phyloP scores from a whole-genome alignment of 768 basidiomycete species.

The Leccinum aurantiacum region DNA sequence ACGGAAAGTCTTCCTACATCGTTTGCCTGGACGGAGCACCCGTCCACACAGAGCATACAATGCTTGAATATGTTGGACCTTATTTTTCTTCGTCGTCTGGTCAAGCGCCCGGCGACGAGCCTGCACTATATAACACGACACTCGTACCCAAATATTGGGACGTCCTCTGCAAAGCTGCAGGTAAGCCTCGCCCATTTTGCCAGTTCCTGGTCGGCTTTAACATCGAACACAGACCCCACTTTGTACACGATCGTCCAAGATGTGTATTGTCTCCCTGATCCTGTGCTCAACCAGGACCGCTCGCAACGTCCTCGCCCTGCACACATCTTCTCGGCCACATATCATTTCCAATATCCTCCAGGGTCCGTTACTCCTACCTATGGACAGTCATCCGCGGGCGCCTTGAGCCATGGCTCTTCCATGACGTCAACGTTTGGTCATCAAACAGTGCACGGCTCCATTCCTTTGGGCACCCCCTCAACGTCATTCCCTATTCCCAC shows the following conservation, averaged over 20 bases:
- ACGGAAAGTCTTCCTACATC: constrained; percentile 55
- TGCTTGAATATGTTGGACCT: constrained; percentile 34
- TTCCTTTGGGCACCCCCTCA: not conserved
- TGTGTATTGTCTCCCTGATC: constrained; percentile 39
- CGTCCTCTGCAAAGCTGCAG: constrained; percentile 51
- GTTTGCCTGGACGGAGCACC: constrained; percentile 50
- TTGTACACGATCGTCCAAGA: constrained; percentile 67
- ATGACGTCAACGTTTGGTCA: constrained; percentile 17
- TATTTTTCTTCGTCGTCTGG: constrained; percentile 33
- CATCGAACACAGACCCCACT: constrained; percentile 55
- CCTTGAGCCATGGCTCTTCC: constrained; percentile 13
- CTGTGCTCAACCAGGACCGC: constrained; percentile 20
- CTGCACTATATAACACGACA: constrained; percentile 55
- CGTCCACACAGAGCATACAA: constrained; percentile 52
- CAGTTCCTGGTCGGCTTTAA: not conserved
- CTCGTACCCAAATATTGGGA: constrained; percentile 69
- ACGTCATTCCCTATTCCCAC: constrained; percentile 12
- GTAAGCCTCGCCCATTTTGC: constrained; percentile 36
- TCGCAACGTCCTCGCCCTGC: constrained; percentile 28
- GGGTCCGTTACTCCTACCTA: constrained; percentile 5
- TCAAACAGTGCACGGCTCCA: constrained; percentile 4
- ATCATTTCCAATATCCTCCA: constrained; percentile 50
- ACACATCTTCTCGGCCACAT: constrained; percentile 55
- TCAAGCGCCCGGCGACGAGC: constrained; percentile 24
- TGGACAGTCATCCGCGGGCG: constrained; percentile 12